Evolutionary conservation across 2,329 filamentous ascomycete genomes (phyloP), one percentile per base, ranked within the genome.

Genomic region (Fusarium subtropicale): DNA sequence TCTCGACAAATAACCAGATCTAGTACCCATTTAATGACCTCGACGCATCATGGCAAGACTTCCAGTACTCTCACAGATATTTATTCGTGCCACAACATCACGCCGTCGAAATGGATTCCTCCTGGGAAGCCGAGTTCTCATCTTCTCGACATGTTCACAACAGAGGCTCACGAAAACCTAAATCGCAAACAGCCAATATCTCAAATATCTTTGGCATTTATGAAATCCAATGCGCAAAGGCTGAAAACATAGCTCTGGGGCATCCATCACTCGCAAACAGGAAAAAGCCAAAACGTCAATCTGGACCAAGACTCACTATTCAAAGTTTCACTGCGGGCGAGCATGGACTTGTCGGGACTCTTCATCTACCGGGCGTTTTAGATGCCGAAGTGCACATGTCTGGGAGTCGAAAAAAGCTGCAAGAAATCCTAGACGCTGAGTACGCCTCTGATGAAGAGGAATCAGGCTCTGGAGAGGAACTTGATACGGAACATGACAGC

Each of bases 131-230:
- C 0, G 26, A 36, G 4, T 33, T 65, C 4, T 16, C 60, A 2
- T 26, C 47, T 1, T 54, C 50, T 1, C 52, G 62, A 18, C 39
- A 61, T 11, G 39, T 54, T 5, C 64, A 67, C 7, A 66, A 67
- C n/a, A 42, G 20, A 28, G 38, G 36, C 7, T 52, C 62, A 22
- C 31, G 52, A 9, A 62, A 56, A 33, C n/a, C 20, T 1, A 56
- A n/a, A 4, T 8, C 24, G 2, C 34, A 53, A 9, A n/a, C 7
- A 0, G n/a, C 39, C 2, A 38, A 15, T 4, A 13, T 30, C 5
- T 51, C 24, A 3, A 33, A 42, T 10, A 31, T 62, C 7, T 44
- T 62, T 13, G 52, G 64, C 10, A n/a, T 13, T 7, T 67, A 66
- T 22, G 47, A 57, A 12, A 2, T 67, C 4, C 46, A 58, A 28